Evolutionary conservation across 192 early-diverging fungal genomes (phyloP), one percentile per base, ranked within the genome.

Genomic region (Umbelopsis isabellina): DNA sequence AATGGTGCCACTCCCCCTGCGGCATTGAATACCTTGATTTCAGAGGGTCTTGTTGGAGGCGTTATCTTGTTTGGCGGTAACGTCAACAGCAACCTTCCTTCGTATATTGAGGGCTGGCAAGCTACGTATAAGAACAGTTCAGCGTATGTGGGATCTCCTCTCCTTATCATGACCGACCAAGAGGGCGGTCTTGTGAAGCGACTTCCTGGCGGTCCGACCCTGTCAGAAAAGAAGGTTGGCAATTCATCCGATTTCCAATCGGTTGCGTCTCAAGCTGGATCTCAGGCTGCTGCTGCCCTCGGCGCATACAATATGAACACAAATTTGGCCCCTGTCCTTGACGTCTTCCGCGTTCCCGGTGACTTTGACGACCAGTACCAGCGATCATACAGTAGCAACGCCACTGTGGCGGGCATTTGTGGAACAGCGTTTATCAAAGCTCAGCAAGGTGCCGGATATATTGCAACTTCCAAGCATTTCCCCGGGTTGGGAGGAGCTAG

Each of bases 81-180:
- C 7, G 50, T 51, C 50, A 51, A 25, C 13, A 13, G 7, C 23
- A 51, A 51, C 7, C 50, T 51, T 8, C n/a, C 20, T 51, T 22
- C 20, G 2, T 20, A 22, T 7, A 51, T 51, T 7, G 50, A 51
- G 13, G 50, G 23, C 20, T 51, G n/a, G 20, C 50, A 51, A 6
- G 7, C 7, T 51, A 51, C 50, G 1, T 51, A 51, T 51, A 51
- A 10, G 50, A 20, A 51, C 20, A 51, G 50, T 51, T 25, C 50
- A 7, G 23, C 20, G 20, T 51, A 51, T 25, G 23, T 22, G 5
- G 50, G 50, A 6, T 51, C 23, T 20, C 50, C 50, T 15, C 12
- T 51, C 0, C 50, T 51, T 51, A 51, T 51, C 13, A 51, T 25
- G 50, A 51, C 50, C 50, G 50, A 51, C 23, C 50, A 51, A 25